Evolutionary conservation across 2,329 filamentous ascomycete genomes (phyloP), one percentile per base, ranked within the genome.

Genomic region (Elsinoe australis): DNA sequence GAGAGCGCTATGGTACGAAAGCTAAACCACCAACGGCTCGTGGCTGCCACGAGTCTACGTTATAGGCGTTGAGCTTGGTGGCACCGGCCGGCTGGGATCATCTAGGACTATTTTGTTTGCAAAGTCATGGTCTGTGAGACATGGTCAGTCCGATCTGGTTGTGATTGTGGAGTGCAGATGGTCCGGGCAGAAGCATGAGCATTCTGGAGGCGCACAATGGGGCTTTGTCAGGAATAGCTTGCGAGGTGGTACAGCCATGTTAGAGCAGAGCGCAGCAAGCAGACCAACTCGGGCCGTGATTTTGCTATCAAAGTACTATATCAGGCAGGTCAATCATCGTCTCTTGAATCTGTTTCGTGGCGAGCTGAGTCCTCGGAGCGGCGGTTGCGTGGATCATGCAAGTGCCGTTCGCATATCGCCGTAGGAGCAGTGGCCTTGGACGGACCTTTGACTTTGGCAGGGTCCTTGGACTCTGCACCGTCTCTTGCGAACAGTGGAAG

Each of bases 81-180:
- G 21, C 17, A 42, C 38, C 38, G 21, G 38, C 18, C 18, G 28
- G 38, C 24, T 24, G 38, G 38, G 24, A 42, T 28, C 21, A 28
- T 42, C 38, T 24, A 42, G 21, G 21, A 22, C 14, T n/a, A 24
- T 5, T 5, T 28, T 14, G 18, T 28, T 18, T 15, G 38, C 28
- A 28, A 14, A 15, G 7, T 29, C 10, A 14, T n/a, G 17, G 12
- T 17, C 26, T n/a, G n/a, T 44, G 26, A 44, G 39, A 44, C 39
- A 44, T 32, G 28, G 26, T 12, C 17, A 31, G 12, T 12, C 7
- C 17, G 14, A 31, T 15, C 6, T 41, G 36, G 12, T 9, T 26
- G 36, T 39, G 5, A 33, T 10, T n/a, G n/a, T n/a, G 31, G 5
- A 6, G n/a, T 10, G 34, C 4, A 18, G 10, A n/a, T 18, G 18